A percentile compares a stretch with the other conserved stretches of the same genome.
Evolutionary conservation across 192 early-diverging fungal genomes (phyloP).

Genomic region (Coemansia sp.): DNA sequence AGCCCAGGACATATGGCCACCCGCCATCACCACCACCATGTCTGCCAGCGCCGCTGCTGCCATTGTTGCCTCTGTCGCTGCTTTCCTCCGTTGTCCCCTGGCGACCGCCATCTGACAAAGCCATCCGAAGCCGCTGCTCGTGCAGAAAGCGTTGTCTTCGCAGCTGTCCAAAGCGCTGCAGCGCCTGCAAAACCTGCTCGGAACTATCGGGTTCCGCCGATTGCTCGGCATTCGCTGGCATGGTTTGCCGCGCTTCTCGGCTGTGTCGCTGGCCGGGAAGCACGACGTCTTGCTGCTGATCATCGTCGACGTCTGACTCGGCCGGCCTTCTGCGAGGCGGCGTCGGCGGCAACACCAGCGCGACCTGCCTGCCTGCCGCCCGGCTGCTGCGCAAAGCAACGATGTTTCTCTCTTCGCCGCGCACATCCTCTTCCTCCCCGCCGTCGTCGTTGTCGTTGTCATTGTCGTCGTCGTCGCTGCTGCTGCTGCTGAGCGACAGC

Average conservation of each 20-base stretch:
- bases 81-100: not conserved
- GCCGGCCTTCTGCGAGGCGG: constrained; percentile 23
- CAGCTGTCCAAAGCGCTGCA: constrained; percentile 32
- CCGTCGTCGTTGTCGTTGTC: constrained; percentile 9
- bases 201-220: constrained; percentile 1
- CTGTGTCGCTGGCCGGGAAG: no score
- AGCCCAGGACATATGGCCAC: not conserved
- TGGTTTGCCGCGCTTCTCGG: no score
- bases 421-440: no score
- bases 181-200: constrained; percentile 15
- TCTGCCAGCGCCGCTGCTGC: no score
- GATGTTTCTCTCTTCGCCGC: no score
- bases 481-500: constrained; percentile 3
- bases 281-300: not conserved
- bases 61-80: not conserved
- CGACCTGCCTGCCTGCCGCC: constrained; percentile 22
- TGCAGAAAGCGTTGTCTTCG: constrained; percentile 31
- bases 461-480: not conserved
- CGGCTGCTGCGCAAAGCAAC: constrained; percentile 6
- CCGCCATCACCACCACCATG: no score
- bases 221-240: not conserved
- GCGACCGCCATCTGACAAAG: not conserved
- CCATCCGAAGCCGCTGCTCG: constrained; percentile 21
- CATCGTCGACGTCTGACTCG: constrained; percentile 20
- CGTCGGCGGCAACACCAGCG: constrained; percentile 26